A percentile compares a stretch with the other conserved stretches of the same genome.
Evolutionary conservation across 495 filamentous ascomycete genomes (phyloP).

Genomic region (Trypethelium eluteriae): DNA sequence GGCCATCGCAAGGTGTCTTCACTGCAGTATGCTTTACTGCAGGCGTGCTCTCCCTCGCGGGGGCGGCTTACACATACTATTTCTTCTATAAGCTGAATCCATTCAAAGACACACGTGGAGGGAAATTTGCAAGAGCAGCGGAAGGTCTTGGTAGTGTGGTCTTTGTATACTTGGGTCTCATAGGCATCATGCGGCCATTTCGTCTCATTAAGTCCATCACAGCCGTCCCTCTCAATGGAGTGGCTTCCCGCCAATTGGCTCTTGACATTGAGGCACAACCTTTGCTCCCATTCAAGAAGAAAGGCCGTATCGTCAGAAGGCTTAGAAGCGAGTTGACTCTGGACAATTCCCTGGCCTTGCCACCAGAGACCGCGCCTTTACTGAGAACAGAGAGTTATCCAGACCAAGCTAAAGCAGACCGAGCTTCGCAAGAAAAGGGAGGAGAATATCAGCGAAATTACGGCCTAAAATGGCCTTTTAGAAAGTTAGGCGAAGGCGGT

Average conservation of each 20-base stretch:
- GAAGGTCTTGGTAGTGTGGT: not conserved
- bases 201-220: conserved; percentile 13
- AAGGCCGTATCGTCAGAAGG: not conserved
- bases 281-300: not conserved
- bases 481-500: not conserved
- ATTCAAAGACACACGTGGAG: not conserved
- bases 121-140: not conserved
- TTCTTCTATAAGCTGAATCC: conserved; percentile 9
- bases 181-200: not conserved
- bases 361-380: not conserved
- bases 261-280: conserved; percentile 10
- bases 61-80: conserved; percentile 11
- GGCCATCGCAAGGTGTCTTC: conserved; percentile 7
- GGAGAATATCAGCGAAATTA: not conserved
- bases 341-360: not conserved
- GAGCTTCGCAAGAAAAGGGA: not conserved
- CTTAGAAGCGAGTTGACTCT: not conserved
- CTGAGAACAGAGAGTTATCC: not conserved
- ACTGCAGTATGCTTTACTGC: not conserved
- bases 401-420: not conserved
- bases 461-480: not conserved
- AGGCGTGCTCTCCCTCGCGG: conserved; percentile 14
- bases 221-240: conserved; percentile 9
- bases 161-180: not conserved
- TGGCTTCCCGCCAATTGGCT: not conserved